These are phyloP conservation scores for Trypanosoma cruzi DNA, from an alignment of 208 protist species.

Conservation along the genomic window DNA sequence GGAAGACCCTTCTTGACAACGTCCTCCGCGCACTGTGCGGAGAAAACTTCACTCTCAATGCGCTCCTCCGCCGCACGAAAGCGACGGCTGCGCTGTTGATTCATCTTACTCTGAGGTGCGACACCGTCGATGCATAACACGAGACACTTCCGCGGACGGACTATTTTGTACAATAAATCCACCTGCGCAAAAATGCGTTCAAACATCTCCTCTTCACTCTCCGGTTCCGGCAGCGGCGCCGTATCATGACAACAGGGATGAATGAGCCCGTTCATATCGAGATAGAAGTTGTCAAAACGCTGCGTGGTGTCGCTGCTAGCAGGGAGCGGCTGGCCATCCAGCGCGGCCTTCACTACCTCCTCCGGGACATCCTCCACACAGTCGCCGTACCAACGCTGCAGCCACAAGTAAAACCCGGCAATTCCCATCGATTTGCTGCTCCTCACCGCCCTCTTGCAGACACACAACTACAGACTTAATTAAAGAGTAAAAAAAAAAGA, in stretches of 20 bases:
- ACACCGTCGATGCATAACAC: slow-evolving; percentile 98
- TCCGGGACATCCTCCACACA: slow-evolving; percentile 87
- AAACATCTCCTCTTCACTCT: slow-evolving; percentile 93
- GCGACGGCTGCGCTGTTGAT: slow-evolving; percentile 98
- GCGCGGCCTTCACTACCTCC: slow-evolving; percentile 57
- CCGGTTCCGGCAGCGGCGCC: slow-evolving; percentile 71
- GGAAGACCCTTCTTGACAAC: slow-evolving; percentile 59
- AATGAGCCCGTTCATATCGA: slow-evolving; percentile 99
- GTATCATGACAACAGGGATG: slow-evolving; percentile 99
- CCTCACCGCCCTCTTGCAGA: neutral
- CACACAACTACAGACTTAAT: neutral
- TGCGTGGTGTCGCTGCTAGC: neutral
- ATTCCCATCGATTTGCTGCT: slow-evolving; percentile 71
- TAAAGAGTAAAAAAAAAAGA: neutral
- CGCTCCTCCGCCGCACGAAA: slow-evolving; percentile 96
- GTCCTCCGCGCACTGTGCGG: slow-evolving; percentile 67
- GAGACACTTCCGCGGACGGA: slow-evolving; percentile 97
- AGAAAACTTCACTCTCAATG: slow-evolving; percentile 71
- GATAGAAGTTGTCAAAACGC: slow-evolving; percentile 98
- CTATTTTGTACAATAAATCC: slow-evolving; percentile 97
- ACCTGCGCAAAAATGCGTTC: slow-evolving; percentile 97
- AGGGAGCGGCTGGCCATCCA: slow-evolving; percentile 37
- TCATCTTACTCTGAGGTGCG: slow-evolving; percentile 99
- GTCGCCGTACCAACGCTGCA: slow-evolving; percentile 79
- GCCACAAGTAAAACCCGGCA: slow-evolving; percentile 91